These are phyloP conservation scores for Fusarium scirpi DNA, from an alignment of 2,329 filamentous ascomycete genomes.

Conservation along the genomic window DNA sequence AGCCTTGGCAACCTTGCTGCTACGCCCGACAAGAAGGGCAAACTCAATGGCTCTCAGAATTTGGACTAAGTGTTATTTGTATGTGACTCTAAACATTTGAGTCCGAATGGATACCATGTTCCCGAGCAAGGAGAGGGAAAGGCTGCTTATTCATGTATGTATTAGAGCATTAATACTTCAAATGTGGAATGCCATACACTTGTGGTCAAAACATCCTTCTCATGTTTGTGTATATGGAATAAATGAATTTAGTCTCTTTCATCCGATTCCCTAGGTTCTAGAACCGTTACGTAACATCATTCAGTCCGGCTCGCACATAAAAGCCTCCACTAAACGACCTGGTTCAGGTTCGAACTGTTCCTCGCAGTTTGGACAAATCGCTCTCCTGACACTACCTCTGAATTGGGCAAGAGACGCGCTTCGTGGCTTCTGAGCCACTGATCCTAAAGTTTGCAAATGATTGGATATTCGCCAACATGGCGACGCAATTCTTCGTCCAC, in stretches of 20 bases:
- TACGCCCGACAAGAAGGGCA: too few relatives aligned
- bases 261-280: not conserved
- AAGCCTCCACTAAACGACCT: not conserved
- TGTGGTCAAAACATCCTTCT: too few relatives aligned
- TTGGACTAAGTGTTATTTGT: too few relatives aligned
- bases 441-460: not conserved
- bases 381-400: not conserved
- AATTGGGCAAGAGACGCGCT: not conserved
- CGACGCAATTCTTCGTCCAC: not conserved
- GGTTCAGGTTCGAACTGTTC: not conserved
- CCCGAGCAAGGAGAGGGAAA: too few relatives aligned
- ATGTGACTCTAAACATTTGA: too few relatives aligned
- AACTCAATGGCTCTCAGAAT: too few relatives aligned
- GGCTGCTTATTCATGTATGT: too few relatives aligned
- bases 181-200: too few relatives aligned
- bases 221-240: too few relatives aligned
- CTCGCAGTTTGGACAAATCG: not conserved
- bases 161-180: too few relatives aligned
- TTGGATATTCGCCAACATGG: not conserved
- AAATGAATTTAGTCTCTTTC: not conserved
- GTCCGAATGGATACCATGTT: too few relatives aligned
- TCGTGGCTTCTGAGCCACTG: rapidly evolving
- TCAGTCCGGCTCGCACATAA: not conserved
- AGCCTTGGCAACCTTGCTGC: too few relatives aligned
- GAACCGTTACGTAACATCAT: not conserved